These are phyloP conservation scores for Vitis labrusca DNA, from an alignment of 164 flowering plant genomes.

Conservation along the genomic window DNA sequence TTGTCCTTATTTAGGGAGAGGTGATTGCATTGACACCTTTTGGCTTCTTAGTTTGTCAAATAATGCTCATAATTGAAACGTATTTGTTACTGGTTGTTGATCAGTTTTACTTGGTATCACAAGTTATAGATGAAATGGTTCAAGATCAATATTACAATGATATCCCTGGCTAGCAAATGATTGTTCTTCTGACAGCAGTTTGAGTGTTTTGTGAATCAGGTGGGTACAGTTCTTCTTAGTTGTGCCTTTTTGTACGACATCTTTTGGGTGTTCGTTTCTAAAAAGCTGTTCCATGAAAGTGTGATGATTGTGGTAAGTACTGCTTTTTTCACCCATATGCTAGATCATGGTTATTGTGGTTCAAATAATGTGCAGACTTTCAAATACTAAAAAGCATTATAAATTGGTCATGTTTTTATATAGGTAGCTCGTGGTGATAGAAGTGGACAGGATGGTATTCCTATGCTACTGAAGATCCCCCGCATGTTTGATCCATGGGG, in stretches of 20 bases:
- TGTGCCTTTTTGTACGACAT: conserved; percentile 57
- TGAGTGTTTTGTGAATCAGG: conserved; percentile 28
- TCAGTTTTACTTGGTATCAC: too few relatives aligned
- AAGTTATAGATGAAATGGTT: too few relatives aligned
- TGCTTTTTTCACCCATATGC: neutral
- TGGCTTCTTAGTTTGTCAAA: too few relatives aligned
- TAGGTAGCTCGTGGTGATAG: conserved; percentile 72
- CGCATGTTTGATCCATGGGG: conserved; percentile 82
- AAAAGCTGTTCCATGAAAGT: conserved; percentile 44
- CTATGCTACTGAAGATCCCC: conserved; percentile 72
- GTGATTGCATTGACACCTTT: too few relatives aligned
- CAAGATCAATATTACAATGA: too few relatives aligned
- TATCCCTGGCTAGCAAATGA: too few relatives aligned
- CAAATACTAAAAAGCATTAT: neutral
- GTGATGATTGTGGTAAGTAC: conserved; percentile 56
- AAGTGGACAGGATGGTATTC: conserved; percentile 68
- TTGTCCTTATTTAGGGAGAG: too few relatives aligned
- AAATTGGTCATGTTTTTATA: neutral
- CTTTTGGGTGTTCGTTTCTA: conserved; percentile 52
- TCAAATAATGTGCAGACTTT: neutral
- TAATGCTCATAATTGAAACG: too few relatives aligned
- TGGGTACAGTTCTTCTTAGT: conserved; percentile 53
- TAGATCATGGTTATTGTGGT: neutral
- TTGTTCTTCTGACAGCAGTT: neutral
- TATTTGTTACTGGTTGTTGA: too few relatives aligned